Evolutionary conservation across 192 early-diverging fungal species (phyloP).

Genomic region (Coemansia sp.): DNA sequence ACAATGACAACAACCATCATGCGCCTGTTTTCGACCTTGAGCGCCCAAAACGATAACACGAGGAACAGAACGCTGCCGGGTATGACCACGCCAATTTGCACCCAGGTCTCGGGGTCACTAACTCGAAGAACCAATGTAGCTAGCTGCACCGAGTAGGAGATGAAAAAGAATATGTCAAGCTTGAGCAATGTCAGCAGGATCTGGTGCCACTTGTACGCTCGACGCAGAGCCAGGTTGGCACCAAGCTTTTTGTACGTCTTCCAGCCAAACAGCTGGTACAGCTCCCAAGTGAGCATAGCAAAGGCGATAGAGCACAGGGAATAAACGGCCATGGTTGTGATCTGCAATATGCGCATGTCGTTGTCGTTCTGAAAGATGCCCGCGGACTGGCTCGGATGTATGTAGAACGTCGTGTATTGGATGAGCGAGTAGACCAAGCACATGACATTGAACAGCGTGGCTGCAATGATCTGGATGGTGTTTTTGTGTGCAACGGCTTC

Average conservation of each 20-base stretch:
- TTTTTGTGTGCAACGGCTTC: conserved; percentile 93
- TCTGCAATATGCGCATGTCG: conserved; percentile 50
- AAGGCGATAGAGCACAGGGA: conserved; percentile 51
- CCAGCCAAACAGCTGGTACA: conserved; percentile 83
- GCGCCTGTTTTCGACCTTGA: conserved; percentile 47
- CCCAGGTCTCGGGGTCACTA: conserved; percentile 56
- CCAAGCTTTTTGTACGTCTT: conserved; percentile 81
- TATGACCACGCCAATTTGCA: conserved; percentile 58
- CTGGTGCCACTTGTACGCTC: conserved; percentile 73
- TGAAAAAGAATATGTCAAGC: conserved; percentile 78
- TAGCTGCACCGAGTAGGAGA: conserved; percentile 74
- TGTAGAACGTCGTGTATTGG: conserved; percentile 56
- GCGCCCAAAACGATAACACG: conserved; percentile 53
- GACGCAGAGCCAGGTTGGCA: conserved; percentile 71
- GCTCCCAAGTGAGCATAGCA: conserved; percentile 53
- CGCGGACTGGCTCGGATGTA: conserved; percentile 44
- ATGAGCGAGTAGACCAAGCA: conserved; percentile 57
- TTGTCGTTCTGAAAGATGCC: conserved; percentile 55
- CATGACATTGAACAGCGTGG: conserved; percentile 60
- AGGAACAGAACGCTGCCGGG: conserved; percentile 55
- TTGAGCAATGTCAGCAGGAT: conserved; percentile 80
- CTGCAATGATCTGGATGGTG: conserved; percentile 84
- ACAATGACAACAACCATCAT: conserved; percentile 54
- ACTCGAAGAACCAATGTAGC: conserved; percentile 62
- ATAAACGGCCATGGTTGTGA: conserved; percentile 54